Conservation (phyloP, 2,329 filamentous ascomycete species). For the Aspergillus spinulosporus region DNA sequence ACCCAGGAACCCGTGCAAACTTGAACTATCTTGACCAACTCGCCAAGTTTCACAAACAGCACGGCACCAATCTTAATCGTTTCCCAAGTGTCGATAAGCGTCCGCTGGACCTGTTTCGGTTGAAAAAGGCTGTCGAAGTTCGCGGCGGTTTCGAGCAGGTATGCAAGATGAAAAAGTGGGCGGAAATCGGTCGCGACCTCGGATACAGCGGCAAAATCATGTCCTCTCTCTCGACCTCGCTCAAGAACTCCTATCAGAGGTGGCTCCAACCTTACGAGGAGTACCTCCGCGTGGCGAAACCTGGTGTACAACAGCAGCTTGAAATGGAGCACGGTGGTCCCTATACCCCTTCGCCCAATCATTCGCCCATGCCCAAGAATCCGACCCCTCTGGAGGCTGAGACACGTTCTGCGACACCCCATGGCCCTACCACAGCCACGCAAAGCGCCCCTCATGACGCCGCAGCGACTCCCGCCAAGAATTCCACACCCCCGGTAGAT, state of each 20-base stretch:
- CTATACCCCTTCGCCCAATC: constrained; percentile 73
- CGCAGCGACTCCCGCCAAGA: constrained; percentile 32
- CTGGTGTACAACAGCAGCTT: constrained; percentile 92
- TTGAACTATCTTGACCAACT: constrained; percentile 94
- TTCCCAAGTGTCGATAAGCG: constrained; percentile 98
- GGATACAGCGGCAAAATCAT: constrained; percentile 99
- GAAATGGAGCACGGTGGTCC: constrained; percentile 92
- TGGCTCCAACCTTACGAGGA: constrained; percentile 98
- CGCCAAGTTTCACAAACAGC: constrained; percentile 93
- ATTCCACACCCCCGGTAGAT: constrained; percentile 38
- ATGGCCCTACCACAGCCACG: constrained; percentile 61
- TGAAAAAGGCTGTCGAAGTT: constrained; percentile 95
- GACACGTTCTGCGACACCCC: constrained; percentile 52
- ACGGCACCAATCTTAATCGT: constrained; percentile 89
- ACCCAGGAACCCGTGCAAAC: constrained; percentile 84
- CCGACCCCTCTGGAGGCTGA: constrained; percentile 38
- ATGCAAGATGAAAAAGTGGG: constrained; percentile 98
- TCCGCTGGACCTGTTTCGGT: constrained; percentile 87
- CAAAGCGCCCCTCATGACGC: constrained; percentile 55
- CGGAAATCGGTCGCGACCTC: constrained; percentile 92
- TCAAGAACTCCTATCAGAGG: constrained; percentile 97
- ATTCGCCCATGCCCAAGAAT: constrained; percentile 68
- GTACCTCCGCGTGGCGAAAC: constrained; percentile 85
- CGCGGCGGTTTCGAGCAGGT: constrained; percentile 94
- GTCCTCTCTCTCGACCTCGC: constrained; percentile 94